These are phyloP conservation scores for Poa annua DNA, from an alignment of 176 grass and related monocot species.

Conservation along the genomic window DNA sequence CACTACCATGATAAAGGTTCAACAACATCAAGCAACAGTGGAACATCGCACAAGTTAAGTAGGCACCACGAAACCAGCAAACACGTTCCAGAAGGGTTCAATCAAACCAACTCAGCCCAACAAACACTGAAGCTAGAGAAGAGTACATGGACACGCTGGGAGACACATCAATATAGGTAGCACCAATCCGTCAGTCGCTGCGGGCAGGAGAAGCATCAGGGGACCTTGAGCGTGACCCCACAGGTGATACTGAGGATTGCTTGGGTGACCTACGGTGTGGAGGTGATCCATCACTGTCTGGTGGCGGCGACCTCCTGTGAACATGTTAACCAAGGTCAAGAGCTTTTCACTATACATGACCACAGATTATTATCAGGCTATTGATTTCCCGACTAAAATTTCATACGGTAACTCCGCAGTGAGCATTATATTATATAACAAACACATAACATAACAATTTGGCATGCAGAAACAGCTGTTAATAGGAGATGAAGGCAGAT, in stretches of 20 bases:
- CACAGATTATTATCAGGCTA: too few relatives aligned
- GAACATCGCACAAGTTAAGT: background rate
- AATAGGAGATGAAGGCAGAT: constrained; percentile 1
- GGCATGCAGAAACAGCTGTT: background rate
- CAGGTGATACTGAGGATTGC: constrained; percentile 54
- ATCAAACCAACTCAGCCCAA: background rate
- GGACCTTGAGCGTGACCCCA: constrained; percentile 63
- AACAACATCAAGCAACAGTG: background rate
- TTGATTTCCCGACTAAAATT: too few relatives aligned
- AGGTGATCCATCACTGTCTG: constrained; percentile 41
- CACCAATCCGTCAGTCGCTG: constrained; percentile 40
- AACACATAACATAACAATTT: constrained; percentile 1
- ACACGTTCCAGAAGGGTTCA: background rate
- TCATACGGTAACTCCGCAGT: too few relatives aligned
- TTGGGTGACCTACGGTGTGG: constrained; percentile 41
- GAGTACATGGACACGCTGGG: background rate
- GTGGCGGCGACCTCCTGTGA: constrained; percentile 37
- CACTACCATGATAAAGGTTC: background rate
- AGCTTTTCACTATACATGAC: background rate
- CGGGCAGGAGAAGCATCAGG: constrained; percentile 48
- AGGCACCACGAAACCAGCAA: background rate
- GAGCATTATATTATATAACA: too few relatives aligned
- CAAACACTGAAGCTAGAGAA: background rate
- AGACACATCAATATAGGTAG: background rate
- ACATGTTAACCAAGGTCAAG: background rate